Percentiles rank a stretch among this genome's conserved stretches.
These are phyloP conservation scores for Toxoplasma gondii DNA, from an alignment of 169 alveolate genomes.

Conservation along the genomic window DNA sequence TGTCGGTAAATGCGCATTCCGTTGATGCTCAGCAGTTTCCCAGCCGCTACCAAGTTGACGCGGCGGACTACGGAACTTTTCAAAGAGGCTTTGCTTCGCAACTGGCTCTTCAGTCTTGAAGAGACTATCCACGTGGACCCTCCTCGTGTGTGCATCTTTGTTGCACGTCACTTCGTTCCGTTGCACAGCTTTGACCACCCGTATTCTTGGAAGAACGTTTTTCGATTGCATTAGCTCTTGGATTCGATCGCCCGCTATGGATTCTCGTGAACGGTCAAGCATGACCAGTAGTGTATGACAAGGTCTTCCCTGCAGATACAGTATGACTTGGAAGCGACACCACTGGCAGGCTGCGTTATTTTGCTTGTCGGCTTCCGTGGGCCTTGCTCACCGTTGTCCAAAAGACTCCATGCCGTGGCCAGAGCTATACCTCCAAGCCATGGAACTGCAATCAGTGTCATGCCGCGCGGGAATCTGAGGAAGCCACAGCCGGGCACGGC, in stretches of 20 bases:
- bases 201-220: not conserved
- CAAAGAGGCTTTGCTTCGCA: not conserved
- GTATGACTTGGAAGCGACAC: too few species aligned
- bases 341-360: not conserved
- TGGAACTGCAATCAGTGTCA: not conserved
- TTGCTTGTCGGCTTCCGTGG: not conserved
- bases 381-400: not conserved
- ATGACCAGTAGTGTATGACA: too few species aligned
- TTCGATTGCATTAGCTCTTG: not conserved
- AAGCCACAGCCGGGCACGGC: too few species aligned
- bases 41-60: not conserved
- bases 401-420: not conserved
- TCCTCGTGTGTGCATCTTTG: not conserved
- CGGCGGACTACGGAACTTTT: not conserved
- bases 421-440: not conserved
- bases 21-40: not conserved
- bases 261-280: not conserved
- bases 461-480: too few species aligned
- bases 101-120: not conserved
- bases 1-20: not conserved
- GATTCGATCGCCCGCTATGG: not conserved
- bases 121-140: not conserved
- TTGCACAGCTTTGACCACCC: not conserved
- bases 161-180: not conserved
- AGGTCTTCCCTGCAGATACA: too few species aligned